Evolutionary conservation across 371 early-diverging fungal species (phyloP).

Genomic region (Polyrhizophydium stewartii): DNA sequence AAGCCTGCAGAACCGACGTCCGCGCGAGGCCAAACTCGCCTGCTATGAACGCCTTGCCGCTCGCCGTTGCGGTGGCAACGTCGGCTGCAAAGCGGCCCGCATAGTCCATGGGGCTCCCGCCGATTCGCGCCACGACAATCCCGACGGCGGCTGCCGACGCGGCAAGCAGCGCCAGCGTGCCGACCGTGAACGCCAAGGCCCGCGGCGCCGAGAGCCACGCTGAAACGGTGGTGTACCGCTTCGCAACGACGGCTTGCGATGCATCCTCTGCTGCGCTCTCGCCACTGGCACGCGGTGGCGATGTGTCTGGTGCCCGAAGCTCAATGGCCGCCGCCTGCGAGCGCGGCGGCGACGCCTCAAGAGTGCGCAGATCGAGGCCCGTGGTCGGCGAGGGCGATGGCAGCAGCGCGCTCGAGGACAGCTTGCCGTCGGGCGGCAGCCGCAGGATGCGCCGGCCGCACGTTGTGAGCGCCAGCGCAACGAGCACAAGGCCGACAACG

Average conservation of each 20-base stretch:
- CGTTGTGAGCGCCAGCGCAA: neutral
- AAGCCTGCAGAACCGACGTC: neutral
- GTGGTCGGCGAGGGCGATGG: neutral
- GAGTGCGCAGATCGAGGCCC: neutral
- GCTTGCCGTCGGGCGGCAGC: neutral
- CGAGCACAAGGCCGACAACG: neutral
- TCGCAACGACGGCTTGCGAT: too few species aligned
- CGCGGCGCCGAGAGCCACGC: too few species aligned
- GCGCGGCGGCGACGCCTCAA: too few species aligned
- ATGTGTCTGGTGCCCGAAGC: too few species aligned
- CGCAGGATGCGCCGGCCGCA: too few species aligned
- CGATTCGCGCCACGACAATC: constrained; percentile 1
- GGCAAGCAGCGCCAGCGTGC: constrained; percentile 4
- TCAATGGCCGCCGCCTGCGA: too few species aligned
- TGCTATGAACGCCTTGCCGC: constrained; percentile 29
- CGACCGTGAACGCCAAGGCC: neutral
- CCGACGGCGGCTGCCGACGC: too few species aligned
- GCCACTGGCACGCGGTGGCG: too few species aligned
- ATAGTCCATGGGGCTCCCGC: constrained; percentile 10
- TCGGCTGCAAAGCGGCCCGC: constrained; percentile 17
- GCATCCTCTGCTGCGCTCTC: too few species aligned
- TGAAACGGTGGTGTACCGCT: too few species aligned
- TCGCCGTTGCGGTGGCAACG: constrained; percentile 4
- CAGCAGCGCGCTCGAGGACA: neutral
- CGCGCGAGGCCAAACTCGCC: constrained; percentile 36